Evolutionary conservation across 768 basidiomycete genomes (phyloP).

Genomic region (Pisolithus microcarpus): DNA sequence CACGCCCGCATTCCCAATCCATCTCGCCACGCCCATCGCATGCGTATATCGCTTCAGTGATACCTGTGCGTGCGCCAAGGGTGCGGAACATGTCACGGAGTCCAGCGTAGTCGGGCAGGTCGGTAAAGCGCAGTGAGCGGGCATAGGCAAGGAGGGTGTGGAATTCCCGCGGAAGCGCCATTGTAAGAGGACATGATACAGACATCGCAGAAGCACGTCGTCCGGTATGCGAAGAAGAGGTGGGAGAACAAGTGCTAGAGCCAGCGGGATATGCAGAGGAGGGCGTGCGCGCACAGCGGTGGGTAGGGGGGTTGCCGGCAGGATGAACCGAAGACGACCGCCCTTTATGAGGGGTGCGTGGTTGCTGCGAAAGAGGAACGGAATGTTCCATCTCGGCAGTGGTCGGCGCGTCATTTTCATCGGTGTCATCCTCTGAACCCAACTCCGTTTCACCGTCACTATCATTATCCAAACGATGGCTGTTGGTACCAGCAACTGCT

Average conservation of each 20-base stretch:
- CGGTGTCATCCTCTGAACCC: neutral
- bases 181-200: conserved; percentile 50
- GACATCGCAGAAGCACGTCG: neutral
- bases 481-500: conserved; percentile 11
- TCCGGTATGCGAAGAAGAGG: neutral
- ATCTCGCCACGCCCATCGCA: neutral
- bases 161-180: conserved; percentile 74
- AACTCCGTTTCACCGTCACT: neutral
- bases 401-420: neutral
- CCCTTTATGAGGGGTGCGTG: neutral
- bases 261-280: neutral
- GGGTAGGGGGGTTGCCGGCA: neutral
- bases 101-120: conserved; percentile 84
- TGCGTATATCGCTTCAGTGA: neutral
- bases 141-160: conserved; percentile 74
- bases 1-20: conserved; percentile 1
- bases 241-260: neutral
- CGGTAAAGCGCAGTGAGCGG: conserved; percentile 77
- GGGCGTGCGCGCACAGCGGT: neutral
- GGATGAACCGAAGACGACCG: neutral
- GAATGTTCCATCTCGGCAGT: neutral
- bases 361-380: neutral
- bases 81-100: conserved; percentile 65
- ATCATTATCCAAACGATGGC: conserved; percentile 1
- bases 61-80: conserved; percentile 44